Evolutionary conservation across 768 basidiomycete species (phyloP).

Genomic region (Xerocomellus intermedius): DNA sequence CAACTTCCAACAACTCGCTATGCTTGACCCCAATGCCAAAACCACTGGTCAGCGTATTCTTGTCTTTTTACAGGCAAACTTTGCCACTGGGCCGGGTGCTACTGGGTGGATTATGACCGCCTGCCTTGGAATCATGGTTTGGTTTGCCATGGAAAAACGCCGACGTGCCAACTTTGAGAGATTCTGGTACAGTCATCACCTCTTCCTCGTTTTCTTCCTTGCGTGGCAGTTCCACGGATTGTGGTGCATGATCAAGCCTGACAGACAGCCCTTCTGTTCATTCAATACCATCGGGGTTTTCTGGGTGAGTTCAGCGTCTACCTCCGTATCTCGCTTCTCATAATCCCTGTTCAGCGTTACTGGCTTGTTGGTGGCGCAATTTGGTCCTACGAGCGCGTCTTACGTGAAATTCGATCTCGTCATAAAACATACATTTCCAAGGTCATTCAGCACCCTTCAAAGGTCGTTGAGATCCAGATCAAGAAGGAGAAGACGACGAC

Average conservation of each 20-base stretch:
- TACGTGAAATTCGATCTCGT: constrained; percentile 88
- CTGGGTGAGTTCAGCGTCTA: constrained; percentile 61
- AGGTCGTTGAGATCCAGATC: constrained; percentile 94
- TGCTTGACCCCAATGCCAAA: constrained; percentile 50
- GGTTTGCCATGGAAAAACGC: constrained; percentile 79
- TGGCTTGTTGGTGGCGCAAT: constrained; percentile 87
- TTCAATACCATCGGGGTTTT: constrained; percentile 87
- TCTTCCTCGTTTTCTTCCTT: constrained; percentile 92
- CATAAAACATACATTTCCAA: constrained; percentile 92
- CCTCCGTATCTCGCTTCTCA: constrained; percentile 1
- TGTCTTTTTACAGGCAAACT: constrained; percentile 78
- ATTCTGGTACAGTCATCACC: constrained; percentile 88
- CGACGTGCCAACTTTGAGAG: constrained; percentile 77
- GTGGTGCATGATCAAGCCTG: constrained; percentile 96
- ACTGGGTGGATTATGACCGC: constrained; percentile 90
- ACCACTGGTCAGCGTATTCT: constrained; percentile 54
- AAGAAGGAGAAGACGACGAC: constrained; percentile 90
- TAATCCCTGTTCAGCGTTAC: constrained; percentile 56
- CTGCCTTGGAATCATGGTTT: constrained; percentile 75
- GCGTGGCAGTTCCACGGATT: constrained; percentile 94
- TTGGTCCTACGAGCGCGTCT: constrained; percentile 84
- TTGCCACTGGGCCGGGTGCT: constrained; percentile 74
- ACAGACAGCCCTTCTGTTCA: constrained; percentile 85
- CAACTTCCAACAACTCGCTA: constrained; percentile 72
- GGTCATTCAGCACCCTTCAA: constrained; percentile 93